A percentile compares a stretch with the other conserved stretches of the same genome.
Evolutionary conservation across 1,139 yeast species (phyloP).

Genomic region (Citeromyces hawaiiensis): DNA sequence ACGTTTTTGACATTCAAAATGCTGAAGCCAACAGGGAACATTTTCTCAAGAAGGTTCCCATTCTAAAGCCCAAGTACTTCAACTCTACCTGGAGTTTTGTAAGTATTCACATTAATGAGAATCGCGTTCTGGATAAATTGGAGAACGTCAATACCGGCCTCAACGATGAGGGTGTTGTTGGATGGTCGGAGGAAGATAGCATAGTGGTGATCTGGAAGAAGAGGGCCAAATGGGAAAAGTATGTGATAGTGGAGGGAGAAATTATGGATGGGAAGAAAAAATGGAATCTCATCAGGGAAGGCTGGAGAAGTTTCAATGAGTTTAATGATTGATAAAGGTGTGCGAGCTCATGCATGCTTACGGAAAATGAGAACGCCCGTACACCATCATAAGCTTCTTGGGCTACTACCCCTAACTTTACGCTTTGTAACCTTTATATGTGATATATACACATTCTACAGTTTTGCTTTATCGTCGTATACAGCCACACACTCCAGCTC

Average conservation of each 20-base stretch:
- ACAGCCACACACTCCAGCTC: conserved; percentile 30
- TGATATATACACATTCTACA: conserved; percentile 3
- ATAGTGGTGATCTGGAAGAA: conserved; percentile 61
- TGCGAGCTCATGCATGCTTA: conserved; percentile 1
- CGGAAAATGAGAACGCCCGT: conserved; percentile 4
- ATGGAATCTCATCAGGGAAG: conserved; percentile 58
- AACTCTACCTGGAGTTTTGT: conserved; percentile 86
- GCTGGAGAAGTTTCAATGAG: conserved; percentile 60
- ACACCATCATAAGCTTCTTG: too few relatives aligned
- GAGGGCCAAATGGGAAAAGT: conserved; percentile 76
- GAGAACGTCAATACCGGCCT: conserved; percentile 10
- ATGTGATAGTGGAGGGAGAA: conserved; percentile 44
- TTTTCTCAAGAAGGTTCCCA: conserved; percentile 50
- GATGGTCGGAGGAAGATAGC: conserved; percentile 66
- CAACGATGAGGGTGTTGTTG: conserved; percentile 53
- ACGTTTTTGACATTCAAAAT: conserved; percentile 36
- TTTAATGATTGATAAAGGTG: conserved; percentile 4
- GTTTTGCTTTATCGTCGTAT: conserved; percentile 5
- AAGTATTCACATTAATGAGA: conserved; percentile 49
- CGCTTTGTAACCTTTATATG: too few relatives aligned
- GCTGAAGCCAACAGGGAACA: conserved; percentile 43
- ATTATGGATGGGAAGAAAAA: conserved; percentile 11
- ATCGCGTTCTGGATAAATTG: conserved; percentile 13
- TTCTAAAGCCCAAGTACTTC: conserved; percentile 52
- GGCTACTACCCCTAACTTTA: too few relatives aligned